These are phyloP conservation scores for Primulina huaijiensis DNA, from an alignment of 257 asterid genomes.

Conservation along the genomic window DNA sequence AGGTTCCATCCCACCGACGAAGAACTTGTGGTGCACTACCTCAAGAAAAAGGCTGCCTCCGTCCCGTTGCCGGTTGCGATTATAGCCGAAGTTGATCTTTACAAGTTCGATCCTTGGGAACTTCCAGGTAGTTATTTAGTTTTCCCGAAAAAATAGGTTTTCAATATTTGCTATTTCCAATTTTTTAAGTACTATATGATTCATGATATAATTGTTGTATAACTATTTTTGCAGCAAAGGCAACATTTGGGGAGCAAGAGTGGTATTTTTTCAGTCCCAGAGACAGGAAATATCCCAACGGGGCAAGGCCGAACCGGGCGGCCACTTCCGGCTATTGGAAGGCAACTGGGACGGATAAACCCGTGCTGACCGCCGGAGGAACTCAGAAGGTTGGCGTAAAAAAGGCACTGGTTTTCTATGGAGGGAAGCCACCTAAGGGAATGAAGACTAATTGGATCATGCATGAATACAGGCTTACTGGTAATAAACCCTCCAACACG, in stretches of 20 bases:
- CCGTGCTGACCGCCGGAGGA: constrained; percentile 53
- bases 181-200: too few species aligned
- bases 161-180: too few species aligned
- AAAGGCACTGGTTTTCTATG: constrained; percentile 51
- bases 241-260: constrained; percentile 57
- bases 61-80: constrained; percentile 52
- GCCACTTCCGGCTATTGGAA: constrained; percentile 61
- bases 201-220: neutral
- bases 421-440: constrained; percentile 59
- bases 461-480: constrained; percentile 55
- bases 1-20: constrained; percentile 71
- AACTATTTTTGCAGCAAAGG: constrained; percentile 35
- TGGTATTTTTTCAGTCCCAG: constrained; percentile 65
- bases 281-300: constrained; percentile 54
- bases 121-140: constrained; percentile 38
- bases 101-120: constrained; percentile 64
- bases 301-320: constrained; percentile 56
- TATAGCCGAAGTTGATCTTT: constrained; percentile 62
- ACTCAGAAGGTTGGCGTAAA: constrained; percentile 54
- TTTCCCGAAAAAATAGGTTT: too few species aligned
- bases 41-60: constrained; percentile 48
- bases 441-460: constrained; percentile 57
- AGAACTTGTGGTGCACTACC: constrained; percentile 62
- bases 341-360: constrained; percentile 59
- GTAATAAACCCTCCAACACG: constrained; percentile 34